Evolutionary conservation across 345 rosid species (phyloP), one percentile per base, ranked within the genome.

Genomic region (Carallia pectinifolia): DNA sequence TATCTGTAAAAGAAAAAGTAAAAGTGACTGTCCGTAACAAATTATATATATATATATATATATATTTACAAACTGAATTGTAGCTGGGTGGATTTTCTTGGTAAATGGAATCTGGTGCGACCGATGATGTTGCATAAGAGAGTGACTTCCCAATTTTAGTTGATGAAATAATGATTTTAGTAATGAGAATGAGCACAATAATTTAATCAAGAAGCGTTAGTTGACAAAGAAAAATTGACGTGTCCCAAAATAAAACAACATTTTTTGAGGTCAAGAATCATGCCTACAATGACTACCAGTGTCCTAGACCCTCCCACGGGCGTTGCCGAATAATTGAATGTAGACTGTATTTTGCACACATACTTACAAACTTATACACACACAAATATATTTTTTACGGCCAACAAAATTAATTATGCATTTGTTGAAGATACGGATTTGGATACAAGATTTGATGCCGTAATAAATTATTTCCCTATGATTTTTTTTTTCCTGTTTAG

Each of bases 371-470:
- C 34, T 12, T 55, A 33, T 33, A 33, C 34, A 33, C 34, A 33
- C 34, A 33, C 34, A 33, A 1, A 33, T 33, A 33, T 1, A 4
- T 17, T 15, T 23, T n/a, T 23, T 8, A 23, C 27, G 30, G 23
- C 31, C 7, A 55, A 55, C 30, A 55, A 15, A 36, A 39, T 0
- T 38, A 44, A 30, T 53, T 38, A 38, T 58, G 61, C 23, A 59
- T 48, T 15, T 4, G 39, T 48, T 65, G 53, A 65, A 58, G 74
- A 65, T 61, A 30, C 19, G 48, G 71, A 73, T 69, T 47, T 30
- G 38, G 33, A 48, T 58, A 4, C 29, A 74, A 76, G 76, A 77
- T 80, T 76, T 76, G 70, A 70, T 80, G 61, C 78, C n/a, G 1
- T 6, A 50, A 8, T 30, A 13, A 65, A 52, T 30, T 70, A 52